These are phyloP conservation scores for Mortierella sp. DNA, from an alignment of 371 early-diverging fungal species.

Conservation along the genomic window DNA sequence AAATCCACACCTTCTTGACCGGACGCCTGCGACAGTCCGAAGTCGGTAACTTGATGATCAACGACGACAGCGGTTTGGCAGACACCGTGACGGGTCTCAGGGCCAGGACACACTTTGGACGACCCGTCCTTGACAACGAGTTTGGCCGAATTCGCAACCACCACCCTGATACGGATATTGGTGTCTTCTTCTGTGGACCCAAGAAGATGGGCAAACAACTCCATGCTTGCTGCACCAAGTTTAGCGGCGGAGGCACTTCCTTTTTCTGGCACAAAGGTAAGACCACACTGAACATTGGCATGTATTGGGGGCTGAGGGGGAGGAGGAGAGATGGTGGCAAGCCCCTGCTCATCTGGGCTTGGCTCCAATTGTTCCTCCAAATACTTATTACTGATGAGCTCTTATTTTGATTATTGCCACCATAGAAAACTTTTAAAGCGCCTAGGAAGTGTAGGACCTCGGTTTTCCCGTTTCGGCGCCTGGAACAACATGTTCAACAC, in stretches of 20 bases:
- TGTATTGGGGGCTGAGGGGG: too few relatives aligned
- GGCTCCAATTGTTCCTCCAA: neutral
- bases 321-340: too few relatives aligned
- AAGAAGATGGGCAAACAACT: conserved; percentile 63
- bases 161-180: conserved; percentile 64
- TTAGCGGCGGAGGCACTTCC: conserved; percentile 58
- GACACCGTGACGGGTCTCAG: conserved; percentile 69
- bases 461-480: conserved; percentile 9
- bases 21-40: conserved; percentile 66
- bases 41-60: conserved; percentile 64
- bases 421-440: conserved; percentile 32
- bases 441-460: neutral
- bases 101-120: conserved; percentile 68
- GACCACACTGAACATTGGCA: too few relatives aligned
- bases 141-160: conserved; percentile 65
- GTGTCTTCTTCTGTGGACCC: conserved; percentile 74
- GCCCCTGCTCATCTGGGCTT: too few relatives aligned
- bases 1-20: conserved; percentile 81
- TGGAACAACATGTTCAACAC: neutral
- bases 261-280: conserved; percentile 54
- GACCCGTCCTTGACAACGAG: conserved; percentile 67
- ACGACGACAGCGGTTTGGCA: conserved; percentile 58
- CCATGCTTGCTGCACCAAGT: conserved; percentile 69
- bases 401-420: neutral
- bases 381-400: neutral